These are phyloP conservation scores for Ascochyta rabiei DNA, from an alignment of 2,329 filamentous ascomycete species.

Conservation along the genomic window DNA sequence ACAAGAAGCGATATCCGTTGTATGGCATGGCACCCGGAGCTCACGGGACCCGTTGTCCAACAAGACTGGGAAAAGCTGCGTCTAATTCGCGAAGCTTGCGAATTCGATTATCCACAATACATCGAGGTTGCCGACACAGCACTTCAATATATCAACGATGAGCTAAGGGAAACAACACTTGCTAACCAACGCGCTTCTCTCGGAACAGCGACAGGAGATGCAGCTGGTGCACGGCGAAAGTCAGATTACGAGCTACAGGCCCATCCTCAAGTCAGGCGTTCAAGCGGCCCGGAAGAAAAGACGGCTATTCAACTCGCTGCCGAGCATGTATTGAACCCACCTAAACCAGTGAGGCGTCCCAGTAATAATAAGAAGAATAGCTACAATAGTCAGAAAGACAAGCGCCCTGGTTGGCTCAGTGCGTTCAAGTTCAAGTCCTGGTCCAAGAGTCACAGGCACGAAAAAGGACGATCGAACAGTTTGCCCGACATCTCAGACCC, in stretches of 20 bases:
- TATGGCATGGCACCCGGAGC: slow-evolving; percentile 57
- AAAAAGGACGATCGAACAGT: slow-evolving; percentile 32
- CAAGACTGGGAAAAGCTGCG: slow-evolving; percentile 51
- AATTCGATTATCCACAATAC: slow-evolving; percentile 53
- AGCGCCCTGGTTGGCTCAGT: slow-evolving; percentile 37
- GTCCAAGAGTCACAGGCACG: slow-evolving; percentile 31
- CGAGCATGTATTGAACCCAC: slow-evolving; percentile 24
- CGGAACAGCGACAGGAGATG: slow-evolving; percentile 5
- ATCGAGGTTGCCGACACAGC: slow-evolving; percentile 50
- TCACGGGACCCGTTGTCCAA: slow-evolving; percentile 39
- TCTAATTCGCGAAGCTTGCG: slow-evolving; percentile 52
- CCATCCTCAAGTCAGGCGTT: slow-evolving; percentile 5
- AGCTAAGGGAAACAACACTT: slow-evolving; percentile 36
- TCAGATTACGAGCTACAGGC: slow-evolving; percentile 30
- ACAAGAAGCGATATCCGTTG: slow-evolving; percentile 54
- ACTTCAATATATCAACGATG: slow-evolving; percentile 51
- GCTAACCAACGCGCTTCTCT: slow-evolving; percentile 26
- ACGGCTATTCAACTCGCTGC: slow-evolving; percentile 31
- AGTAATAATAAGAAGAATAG: slow-evolving; percentile 28
- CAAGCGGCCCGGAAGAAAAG: slow-evolving; percentile 17
- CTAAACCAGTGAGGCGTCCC: slow-evolving; percentile 18
- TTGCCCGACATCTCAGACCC: slow-evolving; percentile 23
- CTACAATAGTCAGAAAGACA: slow-evolving; percentile 29
- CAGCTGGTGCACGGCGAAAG: slow-evolving; percentile 26
- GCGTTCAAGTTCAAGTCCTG: slow-evolving; percentile 40